phyloP scores from a whole-genome alignment of 805 yeast genomes.

The Saturnispora bothae region DNA sequence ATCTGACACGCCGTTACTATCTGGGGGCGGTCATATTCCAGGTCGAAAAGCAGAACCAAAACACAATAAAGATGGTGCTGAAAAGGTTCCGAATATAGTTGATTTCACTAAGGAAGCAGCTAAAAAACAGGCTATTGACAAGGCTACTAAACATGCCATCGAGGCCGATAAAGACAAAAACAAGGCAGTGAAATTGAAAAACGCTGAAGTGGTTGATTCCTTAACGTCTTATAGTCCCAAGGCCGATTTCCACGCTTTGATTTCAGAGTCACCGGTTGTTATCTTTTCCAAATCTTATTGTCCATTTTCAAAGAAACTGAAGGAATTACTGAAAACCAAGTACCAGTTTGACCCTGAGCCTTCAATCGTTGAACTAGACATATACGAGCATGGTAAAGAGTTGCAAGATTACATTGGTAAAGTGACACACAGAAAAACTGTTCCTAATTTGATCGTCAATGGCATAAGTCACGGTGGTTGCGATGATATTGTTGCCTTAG shows the following conservation, averaged over 20 bases:
- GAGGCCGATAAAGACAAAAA: conserved; percentile 9
- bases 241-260: conserved; percentile 44
- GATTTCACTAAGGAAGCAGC: background rate
- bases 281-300: conserved; percentile 55
- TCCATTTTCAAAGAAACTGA: conserved; percentile 68
- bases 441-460: conserved; percentile 78
- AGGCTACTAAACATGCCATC: conserved; percentile 1
- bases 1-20: background rate
- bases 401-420: conserved; percentile 64
- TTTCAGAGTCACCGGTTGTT: conserved; percentile 54
- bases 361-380: conserved; percentile 69
- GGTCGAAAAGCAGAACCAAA: background rate
- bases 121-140: conserved; percentile 2
- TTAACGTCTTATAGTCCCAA: conserved; percentile 29
- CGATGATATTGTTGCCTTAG: conserved; percentile 65
- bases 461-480: conserved; percentile 78
- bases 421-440: conserved; percentile 72
- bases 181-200: conserved; percentile 5
- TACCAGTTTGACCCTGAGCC: conserved; percentile 69
- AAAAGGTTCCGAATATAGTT: background rate
- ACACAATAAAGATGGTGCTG: background rate
- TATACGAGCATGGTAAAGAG: conserved; percentile 62
- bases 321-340: conserved; percentile 48
- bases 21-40: conserved; percentile 3
- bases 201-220: background rate